Evolutionary conservation across 345 rosid genomes (phyloP).

Genomic region (Populus tremula): DNA sequence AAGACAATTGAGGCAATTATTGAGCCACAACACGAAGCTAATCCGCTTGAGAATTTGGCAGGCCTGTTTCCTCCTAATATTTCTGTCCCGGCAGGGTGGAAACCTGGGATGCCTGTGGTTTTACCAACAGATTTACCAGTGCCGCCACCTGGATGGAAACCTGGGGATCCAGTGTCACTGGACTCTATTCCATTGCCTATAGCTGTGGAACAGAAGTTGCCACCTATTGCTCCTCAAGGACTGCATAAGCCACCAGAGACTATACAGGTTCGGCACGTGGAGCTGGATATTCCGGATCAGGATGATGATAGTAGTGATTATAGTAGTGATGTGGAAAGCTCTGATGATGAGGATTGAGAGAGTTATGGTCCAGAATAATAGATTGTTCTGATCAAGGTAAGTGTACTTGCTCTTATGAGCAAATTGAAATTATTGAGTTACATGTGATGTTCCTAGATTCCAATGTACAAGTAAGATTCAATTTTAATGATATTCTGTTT

Average conservation of each 20-base stretch:
- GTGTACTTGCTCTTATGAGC: not conserved
- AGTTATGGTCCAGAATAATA: not conserved
- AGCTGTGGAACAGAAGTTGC: slow-evolving; percentile 41
- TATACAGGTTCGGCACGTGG: slow-evolving; percentile 79
- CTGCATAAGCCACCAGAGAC: slow-evolving; percentile 62
- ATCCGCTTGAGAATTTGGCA: slow-evolving; percentile 39
- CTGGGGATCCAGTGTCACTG: slow-evolving; percentile 75
- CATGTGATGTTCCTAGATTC: not conserved
- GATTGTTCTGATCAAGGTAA: not conserved
- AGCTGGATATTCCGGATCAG: slow-evolving; percentile 69
- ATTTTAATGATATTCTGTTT: not conserved
- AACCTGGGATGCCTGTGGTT: slow-evolving; percentile 92
- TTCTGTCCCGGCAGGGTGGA: slow-evolving; percentile 81
- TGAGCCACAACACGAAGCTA: slow-evolving; percentile 52
- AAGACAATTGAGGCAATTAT: slow-evolving; percentile 60
- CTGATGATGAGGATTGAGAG: slow-evolving; percentile 27
- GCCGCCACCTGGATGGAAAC: slow-evolving; percentile 94
- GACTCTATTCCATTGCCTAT: slow-evolving; percentile 56
- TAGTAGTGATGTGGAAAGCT: slow-evolving; percentile 38
- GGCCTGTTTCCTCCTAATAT: slow-evolving; percentile 64
- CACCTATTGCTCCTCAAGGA: slow-evolving; percentile 51
- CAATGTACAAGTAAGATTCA: not conserved
- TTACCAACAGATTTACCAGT: slow-evolving; percentile 64
- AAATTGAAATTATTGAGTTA: not conserved
- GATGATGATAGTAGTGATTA: slow-evolving; percentile 74